These are phyloP conservation scores for Trichophyton equinum DNA, from an alignment of 2,329 filamentous ascomycete genomes.

Conservation along the genomic window DNA sequence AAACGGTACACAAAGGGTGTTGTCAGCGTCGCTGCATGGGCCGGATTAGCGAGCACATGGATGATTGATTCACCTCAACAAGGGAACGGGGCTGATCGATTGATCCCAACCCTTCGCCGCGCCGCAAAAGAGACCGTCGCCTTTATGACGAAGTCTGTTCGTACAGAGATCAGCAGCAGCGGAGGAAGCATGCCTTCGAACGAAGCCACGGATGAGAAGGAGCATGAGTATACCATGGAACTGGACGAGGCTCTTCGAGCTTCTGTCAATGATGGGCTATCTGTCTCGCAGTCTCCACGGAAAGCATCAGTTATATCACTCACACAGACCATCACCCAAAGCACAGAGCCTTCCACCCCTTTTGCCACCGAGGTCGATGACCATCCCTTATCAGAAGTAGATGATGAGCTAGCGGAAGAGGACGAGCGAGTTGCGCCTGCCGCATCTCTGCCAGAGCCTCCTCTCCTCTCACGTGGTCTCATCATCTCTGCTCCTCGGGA, in stretches of 20 bases:
- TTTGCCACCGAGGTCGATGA: slow-evolving; percentile 5
- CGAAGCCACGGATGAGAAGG: neutral
- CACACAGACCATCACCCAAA: slow-evolving; percentile 28
- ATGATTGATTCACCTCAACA: slow-evolving; percentile 24
- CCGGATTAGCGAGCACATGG: slow-evolving; percentile 29
- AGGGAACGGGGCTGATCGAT: slow-evolving; percentile 28
- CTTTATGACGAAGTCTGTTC: slow-evolving; percentile 26
- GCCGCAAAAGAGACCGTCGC: slow-evolving; percentile 32
- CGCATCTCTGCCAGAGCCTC: slow-evolving; percentile 18
- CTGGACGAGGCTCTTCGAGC: neutral
- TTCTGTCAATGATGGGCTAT: neutral
- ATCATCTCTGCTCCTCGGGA: slow-evolving; percentile 26
- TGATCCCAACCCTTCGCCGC: slow-evolving; percentile 31
- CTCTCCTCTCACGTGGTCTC: slow-evolving; percentile 26
- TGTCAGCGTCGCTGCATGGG: slow-evolving; percentile 28
- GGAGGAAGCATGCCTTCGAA: slow-evolving; percentile 6
- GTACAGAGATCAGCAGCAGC: slow-evolving; percentile 29
- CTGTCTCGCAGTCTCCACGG: slow-evolving; percentile 15
- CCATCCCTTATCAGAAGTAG: slow-evolving; percentile 1
- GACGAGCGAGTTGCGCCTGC: neutral
- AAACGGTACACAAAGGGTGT: slow-evolving; percentile 30
- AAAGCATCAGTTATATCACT: slow-evolving; percentile 33
- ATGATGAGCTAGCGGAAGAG: slow-evolving; percentile 10
- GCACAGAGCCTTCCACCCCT: slow-evolving; percentile 22
- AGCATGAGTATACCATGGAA: slow-evolving; percentile 1